Conservation (phyloP, 108 stramenopile species). For the Schizochytrium sp. region DNA sequence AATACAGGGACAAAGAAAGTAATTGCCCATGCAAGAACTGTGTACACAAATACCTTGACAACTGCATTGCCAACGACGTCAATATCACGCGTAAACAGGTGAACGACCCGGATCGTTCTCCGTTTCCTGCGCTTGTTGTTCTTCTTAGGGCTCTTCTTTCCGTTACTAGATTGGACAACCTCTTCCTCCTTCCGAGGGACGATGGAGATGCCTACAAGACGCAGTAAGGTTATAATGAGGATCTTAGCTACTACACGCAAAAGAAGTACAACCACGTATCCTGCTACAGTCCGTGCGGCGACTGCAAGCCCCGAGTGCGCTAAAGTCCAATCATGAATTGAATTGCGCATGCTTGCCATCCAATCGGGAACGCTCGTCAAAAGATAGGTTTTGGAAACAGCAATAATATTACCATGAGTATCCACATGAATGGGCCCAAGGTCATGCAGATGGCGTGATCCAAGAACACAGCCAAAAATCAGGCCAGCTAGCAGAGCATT, state of each 20-base stretch:
- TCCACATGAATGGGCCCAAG: slow-evolving; percentile 5
- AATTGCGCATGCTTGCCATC: neutral
- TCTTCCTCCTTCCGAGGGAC: neutral
- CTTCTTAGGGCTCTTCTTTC: neutral
- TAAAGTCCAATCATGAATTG: neutral
- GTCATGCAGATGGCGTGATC: slow-evolving; percentile 3
- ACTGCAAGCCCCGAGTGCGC: neutral
- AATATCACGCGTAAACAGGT: slow-evolving; percentile 9
- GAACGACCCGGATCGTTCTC: neutral
- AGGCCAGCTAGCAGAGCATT: slow-evolving; percentile 47
- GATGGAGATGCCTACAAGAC: slow-evolving; percentile 27
- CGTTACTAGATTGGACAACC: neutral
- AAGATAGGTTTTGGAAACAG: neutral
- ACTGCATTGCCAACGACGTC: slow-evolving; percentile 31
- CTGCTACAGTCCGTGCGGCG: neutral
- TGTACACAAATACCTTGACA: slow-evolving; percentile 23
- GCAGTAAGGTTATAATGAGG: neutral
- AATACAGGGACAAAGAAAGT: slow-evolving; percentile 10
- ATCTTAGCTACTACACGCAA: slow-evolving; percentile 49
- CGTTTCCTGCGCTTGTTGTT: neutral
- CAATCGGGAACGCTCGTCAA: neutral
- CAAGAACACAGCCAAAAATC: neutral
- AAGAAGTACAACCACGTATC: slow-evolving; percentile 17
- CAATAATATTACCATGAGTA: neutral
- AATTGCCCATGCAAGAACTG: slow-evolving; percentile 31